These are phyloP conservation scores for Fraxinus sp. DNA, from an alignment of 305 asterid genomes.

Conservation along the genomic window DNA sequence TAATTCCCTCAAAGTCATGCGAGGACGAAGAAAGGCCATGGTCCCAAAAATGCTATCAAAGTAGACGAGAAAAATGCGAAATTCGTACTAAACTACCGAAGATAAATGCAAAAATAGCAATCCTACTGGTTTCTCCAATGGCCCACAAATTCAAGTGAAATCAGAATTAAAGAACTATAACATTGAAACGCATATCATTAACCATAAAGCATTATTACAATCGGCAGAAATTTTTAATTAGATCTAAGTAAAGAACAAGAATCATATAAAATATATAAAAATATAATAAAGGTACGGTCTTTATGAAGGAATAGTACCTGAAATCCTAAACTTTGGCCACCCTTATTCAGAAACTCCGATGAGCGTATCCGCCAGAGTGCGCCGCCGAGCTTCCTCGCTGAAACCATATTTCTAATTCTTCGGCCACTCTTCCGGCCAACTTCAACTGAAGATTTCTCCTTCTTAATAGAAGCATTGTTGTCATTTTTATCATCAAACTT, in stretches of 20 bases:
- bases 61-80: background rate
- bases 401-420: slow-evolving; percentile 39
- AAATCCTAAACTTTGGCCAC: slow-evolving; percentile 48
- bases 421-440: slow-evolving; percentile 40
- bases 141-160: background rate
- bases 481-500: slow-evolving; percentile 40
- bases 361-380: slow-evolving; percentile 72
- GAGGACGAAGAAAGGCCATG: background rate
- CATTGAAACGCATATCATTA: background rate
- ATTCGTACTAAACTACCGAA: background rate
- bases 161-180: background rate
- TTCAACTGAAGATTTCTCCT: slow-evolving; percentile 39
- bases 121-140: background rate
- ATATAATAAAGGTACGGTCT: background rate
- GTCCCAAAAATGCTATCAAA: slow-evolving; percentile 13
- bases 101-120: slow-evolving; percentile 9
- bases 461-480: slow-evolving; percentile 22
- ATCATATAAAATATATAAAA: background rate
- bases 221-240: background rate
- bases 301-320: slow-evolving; percentile 43
- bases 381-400: slow-evolving; percentile 79
- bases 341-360: slow-evolving; percentile 48
- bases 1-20: background rate
- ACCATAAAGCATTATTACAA: background rate
- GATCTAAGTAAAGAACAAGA: background rate